Evolutionary conservation across 2,329 filamentous ascomycete genomes (phyloP).

Genomic region (Lachnellula occidentalis): DNA sequence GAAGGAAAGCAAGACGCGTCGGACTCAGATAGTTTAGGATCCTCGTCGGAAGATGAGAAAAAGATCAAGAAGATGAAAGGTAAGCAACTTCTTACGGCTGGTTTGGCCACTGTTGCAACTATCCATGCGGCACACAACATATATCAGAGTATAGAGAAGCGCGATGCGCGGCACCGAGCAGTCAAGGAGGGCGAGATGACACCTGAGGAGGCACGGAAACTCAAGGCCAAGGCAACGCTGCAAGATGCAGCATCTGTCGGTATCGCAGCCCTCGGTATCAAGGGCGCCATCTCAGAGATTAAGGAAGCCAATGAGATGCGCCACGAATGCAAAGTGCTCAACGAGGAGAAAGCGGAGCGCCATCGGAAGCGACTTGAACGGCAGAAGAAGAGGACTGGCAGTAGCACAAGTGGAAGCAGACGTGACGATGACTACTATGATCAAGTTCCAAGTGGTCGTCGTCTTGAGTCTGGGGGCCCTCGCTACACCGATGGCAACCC

Average conservation of each 20-base stretch:
- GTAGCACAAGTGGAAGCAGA: slow-evolving; percentile 19
- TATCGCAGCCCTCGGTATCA: slow-evolving; percentile 62
- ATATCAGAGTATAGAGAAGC: slow-evolving; percentile 58
- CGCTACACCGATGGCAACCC: slow-evolving; percentile 42
- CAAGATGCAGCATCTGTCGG: slow-evolving; percentile 62
- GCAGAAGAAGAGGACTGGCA: slow-evolving; percentile 30
- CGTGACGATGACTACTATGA: slow-evolving; percentile 5
- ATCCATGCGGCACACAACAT: slow-evolving; percentile 64
- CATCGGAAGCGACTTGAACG: slow-evolving; percentile 42
- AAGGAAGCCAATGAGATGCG: slow-evolving; percentile 61
- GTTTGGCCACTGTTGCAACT: slow-evolving; percentile 61
- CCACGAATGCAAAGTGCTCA: slow-evolving; percentile 49
- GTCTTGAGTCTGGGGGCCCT: slow-evolving; percentile 32
- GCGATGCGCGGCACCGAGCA: slow-evolving; percentile 53
- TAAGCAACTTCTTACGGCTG: slow-evolving; percentile 61
- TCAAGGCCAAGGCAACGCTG: slow-evolving; percentile 57
- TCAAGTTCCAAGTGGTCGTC: slow-evolving; percentile 20
- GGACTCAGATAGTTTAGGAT: slow-evolving; percentile 45
- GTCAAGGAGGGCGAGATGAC: slow-evolving; percentile 60
- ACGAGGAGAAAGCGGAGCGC: slow-evolving; percentile 40
- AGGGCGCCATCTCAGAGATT: slow-evolving; percentile 58
- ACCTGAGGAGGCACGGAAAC: slow-evolving; percentile 55
- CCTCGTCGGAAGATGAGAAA: slow-evolving; percentile 57
- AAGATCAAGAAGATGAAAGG: slow-evolving; percentile 58
- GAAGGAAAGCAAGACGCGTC: slow-evolving; percentile 25